Evolutionary conservation across 208 protist genomes (phyloP).

Genomic region (Trypanosoma conorhini): DNA sequence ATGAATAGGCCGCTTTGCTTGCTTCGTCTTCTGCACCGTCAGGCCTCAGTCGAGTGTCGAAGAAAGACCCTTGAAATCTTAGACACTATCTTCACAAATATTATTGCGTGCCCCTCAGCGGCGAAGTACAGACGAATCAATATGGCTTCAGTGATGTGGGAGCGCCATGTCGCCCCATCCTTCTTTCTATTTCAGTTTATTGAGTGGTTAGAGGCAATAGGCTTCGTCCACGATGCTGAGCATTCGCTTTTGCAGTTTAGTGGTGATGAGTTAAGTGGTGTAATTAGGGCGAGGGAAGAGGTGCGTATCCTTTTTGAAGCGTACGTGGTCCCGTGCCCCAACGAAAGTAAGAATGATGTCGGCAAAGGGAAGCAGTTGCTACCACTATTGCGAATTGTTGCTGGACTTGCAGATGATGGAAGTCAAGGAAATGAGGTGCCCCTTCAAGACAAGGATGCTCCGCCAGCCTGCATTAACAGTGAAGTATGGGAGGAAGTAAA

Average conservation of each 20-base stretch:
- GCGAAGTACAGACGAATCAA: slow-evolving; percentile 27
- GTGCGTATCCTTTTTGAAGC: slow-evolving; percentile 13
- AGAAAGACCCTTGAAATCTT: slow-evolving; percentile 24
- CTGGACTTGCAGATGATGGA: slow-evolving; percentile 10
- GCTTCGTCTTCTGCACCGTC: slow-evolving; percentile 20
- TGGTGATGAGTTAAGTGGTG: background rate
- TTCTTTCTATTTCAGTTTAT: slow-evolving; percentile 26
- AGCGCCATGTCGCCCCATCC: slow-evolving; percentile 12
- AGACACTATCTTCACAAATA: slow-evolving; percentile 26
- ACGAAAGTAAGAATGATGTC: background rate
- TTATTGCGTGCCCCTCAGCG: slow-evolving; percentile 17
- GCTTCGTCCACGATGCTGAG: slow-evolving; percentile 25
- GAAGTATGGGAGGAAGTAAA: slow-evolving; percentile 22
- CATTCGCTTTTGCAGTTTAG: slow-evolving; percentile 19
- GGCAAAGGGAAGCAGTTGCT: slow-evolving; percentile 1
- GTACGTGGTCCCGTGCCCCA: background rate
- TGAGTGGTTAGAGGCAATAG: slow-evolving; percentile 24
- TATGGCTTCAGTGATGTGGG: slow-evolving; percentile 23
- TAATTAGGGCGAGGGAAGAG: slow-evolving; percentile 1
- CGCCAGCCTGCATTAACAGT: background rate
- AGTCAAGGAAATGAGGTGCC: background rate
- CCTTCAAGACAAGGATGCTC: background rate
- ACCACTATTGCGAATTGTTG: slow-evolving; percentile 19
- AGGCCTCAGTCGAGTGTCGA: slow-evolving; percentile 15
- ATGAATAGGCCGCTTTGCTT: slow-evolving; percentile 10